phyloP scores from a whole-genome alignment of 768 basidiomycete genomes.

The Psilocybe cubensis region DNA sequence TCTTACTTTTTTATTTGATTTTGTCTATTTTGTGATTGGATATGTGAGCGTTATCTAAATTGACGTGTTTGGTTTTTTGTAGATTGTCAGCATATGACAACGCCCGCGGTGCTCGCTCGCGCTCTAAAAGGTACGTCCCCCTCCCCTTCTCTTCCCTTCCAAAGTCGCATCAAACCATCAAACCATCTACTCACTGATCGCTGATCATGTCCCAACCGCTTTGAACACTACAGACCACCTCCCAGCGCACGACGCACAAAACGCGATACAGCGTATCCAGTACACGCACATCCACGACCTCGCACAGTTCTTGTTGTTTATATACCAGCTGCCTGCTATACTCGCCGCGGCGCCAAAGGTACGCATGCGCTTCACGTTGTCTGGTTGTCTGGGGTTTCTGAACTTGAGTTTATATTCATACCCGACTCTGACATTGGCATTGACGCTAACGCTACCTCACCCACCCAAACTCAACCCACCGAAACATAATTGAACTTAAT shows the following conservation, averaged over 20 bases:
- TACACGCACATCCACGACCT: conserved; percentile 49
- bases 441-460: no score
- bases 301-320: conserved; percentile 59
- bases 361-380: conserved; percentile 15
- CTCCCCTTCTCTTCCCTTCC: conserved; percentile 20
- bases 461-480: background rate
- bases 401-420: no score
- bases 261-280: conserved; percentile 29
- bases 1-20: no score
- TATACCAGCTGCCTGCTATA: conserved; percentile 54
- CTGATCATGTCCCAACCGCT: no score
- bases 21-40: conserved; percentile 3
- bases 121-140: conserved; percentile 17
- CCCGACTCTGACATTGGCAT: no score
- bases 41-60: background rate
- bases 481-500: background rate
- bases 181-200: background rate
- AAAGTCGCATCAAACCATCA: background rate
- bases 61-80: conserved; percentile 1
- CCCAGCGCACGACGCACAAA: background rate
- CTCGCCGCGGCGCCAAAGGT: conserved; percentile 53
- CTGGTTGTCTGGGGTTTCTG: no score
- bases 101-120: conserved; percentile 31
- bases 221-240: no score
- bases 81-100: conserved; percentile 54